phyloP scores from a whole-genome alignment of 2,329 filamentous ascomycete genomes.

The Massarina eburnea region DNA sequence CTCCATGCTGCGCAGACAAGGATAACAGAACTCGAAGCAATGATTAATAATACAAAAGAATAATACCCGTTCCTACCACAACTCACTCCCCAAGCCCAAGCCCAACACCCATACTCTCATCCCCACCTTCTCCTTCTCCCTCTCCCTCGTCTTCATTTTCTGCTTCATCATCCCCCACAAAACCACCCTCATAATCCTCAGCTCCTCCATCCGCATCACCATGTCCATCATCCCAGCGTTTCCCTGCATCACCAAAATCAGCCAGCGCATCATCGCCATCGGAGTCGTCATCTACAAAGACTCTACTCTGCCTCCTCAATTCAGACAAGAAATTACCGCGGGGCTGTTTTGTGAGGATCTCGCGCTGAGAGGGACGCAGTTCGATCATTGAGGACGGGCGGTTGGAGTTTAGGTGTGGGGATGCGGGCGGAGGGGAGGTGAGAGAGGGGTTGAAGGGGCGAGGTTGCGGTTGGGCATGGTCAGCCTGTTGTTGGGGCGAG shows the following conservation, averaged over 20 bases:
- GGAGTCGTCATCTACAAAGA: constrained; percentile 11
- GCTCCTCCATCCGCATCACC: constrained; percentile 1
- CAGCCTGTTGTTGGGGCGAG: constrained; percentile 17
- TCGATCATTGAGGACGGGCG: constrained; percentile 43
- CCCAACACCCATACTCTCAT: constrained; percentile 6
- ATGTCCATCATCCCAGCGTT: constrained; percentile 4
- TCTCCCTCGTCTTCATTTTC: constrained; percentile 8
- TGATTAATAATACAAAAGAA: neutral
- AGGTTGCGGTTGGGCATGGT: constrained; percentile 1
- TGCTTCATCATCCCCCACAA: constrained; percentile 12
- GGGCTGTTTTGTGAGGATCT: constrained; percentile 1
- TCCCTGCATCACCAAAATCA: constrained; percentile 10
- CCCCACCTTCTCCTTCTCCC: neutral
- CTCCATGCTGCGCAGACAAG: neutral
- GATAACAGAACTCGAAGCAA: neutral
- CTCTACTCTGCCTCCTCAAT: constrained; percentile 45
- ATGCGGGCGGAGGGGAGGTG: constrained; percentile 9
- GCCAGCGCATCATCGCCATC: constrained; percentile 6
- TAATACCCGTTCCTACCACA: neutral
- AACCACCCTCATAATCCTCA: constrained; percentile 8
- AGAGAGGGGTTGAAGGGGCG: constrained; percentile 2
- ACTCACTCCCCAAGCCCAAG: constrained; percentile 8
- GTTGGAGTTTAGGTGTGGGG: constrained; percentile 20
- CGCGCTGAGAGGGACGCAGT: constrained; percentile 27
- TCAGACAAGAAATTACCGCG: constrained; percentile 45